phyloP scores from a whole-genome alignment of 2,329 filamentous ascomycete species.

The Hymenoscyphus occultus region DNA sequence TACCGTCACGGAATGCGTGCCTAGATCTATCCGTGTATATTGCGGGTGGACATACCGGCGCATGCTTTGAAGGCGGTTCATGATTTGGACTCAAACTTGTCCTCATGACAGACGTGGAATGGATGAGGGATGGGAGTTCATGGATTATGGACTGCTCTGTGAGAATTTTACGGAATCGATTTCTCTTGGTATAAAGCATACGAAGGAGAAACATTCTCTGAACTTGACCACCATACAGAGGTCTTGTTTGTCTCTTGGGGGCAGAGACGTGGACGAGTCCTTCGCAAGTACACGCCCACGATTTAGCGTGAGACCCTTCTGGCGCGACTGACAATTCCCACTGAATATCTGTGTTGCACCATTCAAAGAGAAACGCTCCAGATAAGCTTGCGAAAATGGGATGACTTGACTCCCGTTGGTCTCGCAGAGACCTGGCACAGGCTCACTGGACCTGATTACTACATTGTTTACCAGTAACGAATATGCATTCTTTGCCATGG shows the following conservation, averaged over 20 bases:
- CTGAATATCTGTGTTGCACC: neutral
- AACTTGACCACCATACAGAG: neutral
- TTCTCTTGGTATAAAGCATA: neutral
- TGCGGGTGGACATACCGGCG: neutral
- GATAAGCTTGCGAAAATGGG: neutral
- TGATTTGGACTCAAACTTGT: neutral
- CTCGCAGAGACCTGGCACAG: too few species aligned
- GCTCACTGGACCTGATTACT: too few species aligned
- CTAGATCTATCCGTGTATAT: neutral
- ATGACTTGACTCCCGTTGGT: neutral
- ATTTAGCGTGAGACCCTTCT: too few species aligned
- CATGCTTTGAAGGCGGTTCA: neutral
- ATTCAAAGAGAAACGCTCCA: neutral
- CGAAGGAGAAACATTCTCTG: neutral
- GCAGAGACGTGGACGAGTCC: neutral
- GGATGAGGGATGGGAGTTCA: neutral
- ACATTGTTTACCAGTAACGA: too few species aligned
- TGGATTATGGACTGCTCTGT: neutral
- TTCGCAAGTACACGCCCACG: neutral
- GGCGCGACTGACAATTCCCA: neutral
- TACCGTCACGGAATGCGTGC: neutral
- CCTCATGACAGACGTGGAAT: constrained; percentile 3
- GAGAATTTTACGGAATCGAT: neutral
- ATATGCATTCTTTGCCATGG: too few species aligned
- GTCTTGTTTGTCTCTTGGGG: neutral